Evolutionary conservation across 257 asterid species (phyloP), one percentile per base, ranked within the genome.

Genomic region (Nicotiana tabacum): DNA sequence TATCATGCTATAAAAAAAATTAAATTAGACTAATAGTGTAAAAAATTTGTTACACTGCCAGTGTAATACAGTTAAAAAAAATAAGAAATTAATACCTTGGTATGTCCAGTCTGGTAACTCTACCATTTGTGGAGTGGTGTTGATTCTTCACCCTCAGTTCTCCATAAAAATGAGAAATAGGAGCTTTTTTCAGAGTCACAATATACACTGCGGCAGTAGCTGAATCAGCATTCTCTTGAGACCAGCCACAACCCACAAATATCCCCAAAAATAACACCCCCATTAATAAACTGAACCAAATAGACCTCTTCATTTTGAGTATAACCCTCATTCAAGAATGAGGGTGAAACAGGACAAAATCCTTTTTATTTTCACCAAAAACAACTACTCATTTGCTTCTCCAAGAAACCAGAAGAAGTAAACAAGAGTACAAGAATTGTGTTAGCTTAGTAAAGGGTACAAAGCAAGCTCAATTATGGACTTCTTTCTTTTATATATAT

Each of bases 171-270:
- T 91, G 97, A 83, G 91, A 80, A 82, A 84, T 53, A 1, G 97
- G 93, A 79, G 93, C 85, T 84, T 92, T 92, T 86, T 89, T 95
- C 86, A 95, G 90, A 64, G 95, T 94, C 82, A 95, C 98, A 88
- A 95, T 95, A 85, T 92, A 94, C 78, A 95, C 96, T 83, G 90
- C 2, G 11, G 48, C 81, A 65, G 81, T 80, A 82, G 84, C 90
- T 77, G 83, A 90, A 83, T 64, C 86, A 16, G 55, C 57, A 69
- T 70, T 70, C 18, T 70, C 58, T 21, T 43, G n/a, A 72, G 78
- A 70, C 89, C 88, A 90, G 84, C 82, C 86, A 86, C 87, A 5
- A 86, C 86, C 85, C 82, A 83, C 84, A 83, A 60, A 83, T 91
- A 74, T 12, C 91, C 48, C 76, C 87, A 91, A 90, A 91, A 81